These are phyloP conservation scores for Lecanicillium sp. DNA, from an alignment of 2,329 filamentous ascomycete genomes.

Conservation along the genomic window DNA sequence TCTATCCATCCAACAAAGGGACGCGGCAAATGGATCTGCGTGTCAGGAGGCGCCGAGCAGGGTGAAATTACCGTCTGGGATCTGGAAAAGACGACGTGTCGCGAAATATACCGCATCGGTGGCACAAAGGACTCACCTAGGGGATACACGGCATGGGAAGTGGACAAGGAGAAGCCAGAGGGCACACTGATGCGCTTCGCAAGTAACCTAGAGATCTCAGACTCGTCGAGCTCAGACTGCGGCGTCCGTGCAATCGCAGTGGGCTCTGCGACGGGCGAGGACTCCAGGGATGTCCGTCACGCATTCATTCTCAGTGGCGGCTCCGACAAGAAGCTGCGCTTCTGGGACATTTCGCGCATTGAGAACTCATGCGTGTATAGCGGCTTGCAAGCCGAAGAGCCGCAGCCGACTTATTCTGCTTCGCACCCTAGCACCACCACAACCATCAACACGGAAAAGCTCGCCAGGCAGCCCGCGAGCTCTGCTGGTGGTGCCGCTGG, in stretches of 20 bases:
- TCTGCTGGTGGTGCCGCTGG: constrained; percentile 22
- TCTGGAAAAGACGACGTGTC: constrained; percentile 79
- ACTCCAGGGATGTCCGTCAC: constrained; percentile 65
- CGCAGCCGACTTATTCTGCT: constrained; percentile 64
- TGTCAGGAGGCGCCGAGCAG: constrained; percentile 77
- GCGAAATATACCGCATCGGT: constrained; percentile 76
- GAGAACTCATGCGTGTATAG: constrained; percentile 77
- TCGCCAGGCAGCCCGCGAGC: constrained; percentile 31
- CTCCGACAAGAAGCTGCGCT: constrained; percentile 82
- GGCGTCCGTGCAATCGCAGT: constrained; percentile 71
- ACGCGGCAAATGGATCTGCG: constrained; percentile 76
- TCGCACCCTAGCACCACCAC: constrained; percentile 56
- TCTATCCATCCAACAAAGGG: constrained; percentile 71
- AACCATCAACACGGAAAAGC: constrained; percentile 58
- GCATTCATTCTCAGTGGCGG: constrained; percentile 84
- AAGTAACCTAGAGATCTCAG: constrained; percentile 58
- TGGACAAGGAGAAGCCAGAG: constrained; percentile 84
- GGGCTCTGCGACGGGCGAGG: constrained; percentile 62
- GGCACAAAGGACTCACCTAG: constrained; percentile 52
- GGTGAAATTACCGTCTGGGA: constrained; percentile 96
- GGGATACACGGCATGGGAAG: constrained; percentile 75
- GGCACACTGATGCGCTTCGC: constrained; percentile 83
- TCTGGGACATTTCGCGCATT: constrained; percentile 79
- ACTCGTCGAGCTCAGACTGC: constrained; percentile 47
- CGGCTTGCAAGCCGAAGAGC: constrained; percentile 63